Percentiles rank a stretch among this genome's conserved stretches.
These are phyloP conservation scores for Rhizophagus sp. DNA, from an alignment of 192 early-diverging fungal genomes.

Conservation along the genomic window DNA sequence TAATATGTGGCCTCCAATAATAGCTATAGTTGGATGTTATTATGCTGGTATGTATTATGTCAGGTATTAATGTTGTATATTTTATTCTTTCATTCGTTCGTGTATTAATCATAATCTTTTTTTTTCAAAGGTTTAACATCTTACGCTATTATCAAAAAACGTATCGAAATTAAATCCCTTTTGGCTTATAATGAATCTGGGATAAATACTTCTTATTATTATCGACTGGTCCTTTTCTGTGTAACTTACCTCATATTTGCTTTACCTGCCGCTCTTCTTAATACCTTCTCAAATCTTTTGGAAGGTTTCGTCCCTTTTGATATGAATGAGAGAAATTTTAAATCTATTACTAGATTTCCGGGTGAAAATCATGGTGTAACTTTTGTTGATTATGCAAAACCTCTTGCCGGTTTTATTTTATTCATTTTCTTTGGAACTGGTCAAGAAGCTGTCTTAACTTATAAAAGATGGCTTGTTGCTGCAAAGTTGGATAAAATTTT, in stretches of 20 bases:
- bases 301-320: not conserved
- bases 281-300: not conserved
- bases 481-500: constrained; percentile 5
- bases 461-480: not conserved
- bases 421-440: constrained; percentile 26
- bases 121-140: not conserved
- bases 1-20: constrained; percentile 20
- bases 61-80: no score
- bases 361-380: not conserved
- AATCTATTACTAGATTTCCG: not conserved
- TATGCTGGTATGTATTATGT: constrained; percentile 2
- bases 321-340: not conserved
- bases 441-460: constrained; percentile 8
- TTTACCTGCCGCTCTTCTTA: constrained; percentile 1
- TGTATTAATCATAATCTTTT: no score
- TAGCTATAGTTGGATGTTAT: constrained; percentile 6
- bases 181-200: constrained; percentile 8
- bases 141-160: constrained; percentile 19
- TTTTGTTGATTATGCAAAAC: constrained; percentile 20
- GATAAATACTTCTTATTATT: not conserved
- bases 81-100: no score
- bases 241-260: constrained; percentile 3
- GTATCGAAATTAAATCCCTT: constrained; percentile 15
- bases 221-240: constrained; percentile 19
- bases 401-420: constrained; percentile 6